Conservation (phyloP, 1,284 basidiomycete species). For the Leucoagaricus sp. region DNA sequence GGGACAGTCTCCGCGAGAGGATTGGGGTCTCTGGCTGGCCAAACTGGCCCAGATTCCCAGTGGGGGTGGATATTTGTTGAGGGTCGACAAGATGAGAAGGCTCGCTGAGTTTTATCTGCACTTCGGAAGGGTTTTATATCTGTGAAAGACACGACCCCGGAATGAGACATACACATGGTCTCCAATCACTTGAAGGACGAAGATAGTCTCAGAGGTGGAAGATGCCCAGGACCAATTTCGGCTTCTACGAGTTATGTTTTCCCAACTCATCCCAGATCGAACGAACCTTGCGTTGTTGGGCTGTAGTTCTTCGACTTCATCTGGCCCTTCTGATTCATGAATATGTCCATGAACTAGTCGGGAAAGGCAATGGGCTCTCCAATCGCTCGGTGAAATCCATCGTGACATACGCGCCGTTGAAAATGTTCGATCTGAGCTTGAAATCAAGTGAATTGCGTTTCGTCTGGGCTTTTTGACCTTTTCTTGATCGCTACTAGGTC, state of each 20-base stretch:
- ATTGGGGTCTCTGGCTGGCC: too few relatives aligned
- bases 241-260: slow-evolving; percentile 1
- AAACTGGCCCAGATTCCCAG: background rate
- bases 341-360: background rate
- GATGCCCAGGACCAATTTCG: slow-evolving; percentile 6
- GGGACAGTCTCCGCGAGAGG: background rate
- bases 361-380: slow-evolving; percentile 8
- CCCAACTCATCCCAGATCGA: slow-evolving; percentile 5
- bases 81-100: background rate
- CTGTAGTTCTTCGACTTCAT: background rate
- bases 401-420: background rate
- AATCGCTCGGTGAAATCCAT: slow-evolving; percentile 6
- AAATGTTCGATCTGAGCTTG: background rate
- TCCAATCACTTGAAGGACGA: background rate
- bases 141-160: background rate
- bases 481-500: background rate
- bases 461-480: background rate
- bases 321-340: background rate
- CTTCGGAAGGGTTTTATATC: background rate
- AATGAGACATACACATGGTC: background rate
- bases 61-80: background rate
- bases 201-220: slow-evolving; percentile 7
- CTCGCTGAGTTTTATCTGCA: background rate
- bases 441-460: background rate
- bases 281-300: background rate